A percentile compares a stretch with the other conserved stretches of the same genome.
Conservation (phyloP, 1,284 basidiomycete species). For the Exsudoporus floridanus region DNA sequence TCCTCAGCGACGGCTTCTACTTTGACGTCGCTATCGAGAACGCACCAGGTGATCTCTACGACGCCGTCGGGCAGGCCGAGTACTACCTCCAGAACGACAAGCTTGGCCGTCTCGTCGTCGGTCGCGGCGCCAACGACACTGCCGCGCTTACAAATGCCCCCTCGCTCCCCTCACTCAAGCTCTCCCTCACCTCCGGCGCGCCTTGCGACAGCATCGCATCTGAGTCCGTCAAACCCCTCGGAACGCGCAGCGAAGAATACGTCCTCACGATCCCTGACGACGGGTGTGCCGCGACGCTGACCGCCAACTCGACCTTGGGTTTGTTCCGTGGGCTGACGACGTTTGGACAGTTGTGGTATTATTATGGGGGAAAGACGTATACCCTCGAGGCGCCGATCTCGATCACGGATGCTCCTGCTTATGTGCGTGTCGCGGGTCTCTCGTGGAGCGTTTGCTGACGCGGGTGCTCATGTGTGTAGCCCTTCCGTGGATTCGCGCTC, state of each 20-base stretch:
- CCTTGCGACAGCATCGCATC: constrained; percentile 44
- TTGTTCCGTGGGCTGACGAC: constrained; percentile 81
- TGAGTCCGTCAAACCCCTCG: constrained; percentile 57
- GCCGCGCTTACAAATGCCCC: constrained; percentile 32
- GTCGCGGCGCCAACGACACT: constrained; percentile 46
- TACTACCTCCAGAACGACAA: constrained; percentile 47
- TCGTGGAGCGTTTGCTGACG: constrained; percentile 6
- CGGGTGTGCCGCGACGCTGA: constrained; percentile 59
- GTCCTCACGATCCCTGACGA: constrained; percentile 59
- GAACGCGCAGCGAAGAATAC: constrained; percentile 66
- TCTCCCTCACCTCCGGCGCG: constrained; percentile 42
- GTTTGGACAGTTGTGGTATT: constrained; percentile 78
- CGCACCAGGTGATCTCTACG: constrained; percentile 45
- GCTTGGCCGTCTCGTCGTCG: constrained; percentile 51
- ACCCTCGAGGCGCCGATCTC: constrained; percentile 57
- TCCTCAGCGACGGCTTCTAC: constrained; percentile 49
- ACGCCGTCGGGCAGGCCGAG: constrained; percentile 43
- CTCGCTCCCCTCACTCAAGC: constrained; percentile 36
- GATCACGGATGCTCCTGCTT: constrained; percentile 65
- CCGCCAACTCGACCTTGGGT: constrained; percentile 73
- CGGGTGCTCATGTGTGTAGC: constrained; percentile 39
- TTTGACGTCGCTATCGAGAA: constrained; percentile 41
- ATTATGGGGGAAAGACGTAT: constrained; percentile 50
- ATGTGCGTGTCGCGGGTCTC: constrained; percentile 45
- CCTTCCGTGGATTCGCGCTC: constrained; percentile 78